Conservation (phyloP, 2,329 filamentous ascomycete genomes). For the Tolypocladium sp. region DNA sequence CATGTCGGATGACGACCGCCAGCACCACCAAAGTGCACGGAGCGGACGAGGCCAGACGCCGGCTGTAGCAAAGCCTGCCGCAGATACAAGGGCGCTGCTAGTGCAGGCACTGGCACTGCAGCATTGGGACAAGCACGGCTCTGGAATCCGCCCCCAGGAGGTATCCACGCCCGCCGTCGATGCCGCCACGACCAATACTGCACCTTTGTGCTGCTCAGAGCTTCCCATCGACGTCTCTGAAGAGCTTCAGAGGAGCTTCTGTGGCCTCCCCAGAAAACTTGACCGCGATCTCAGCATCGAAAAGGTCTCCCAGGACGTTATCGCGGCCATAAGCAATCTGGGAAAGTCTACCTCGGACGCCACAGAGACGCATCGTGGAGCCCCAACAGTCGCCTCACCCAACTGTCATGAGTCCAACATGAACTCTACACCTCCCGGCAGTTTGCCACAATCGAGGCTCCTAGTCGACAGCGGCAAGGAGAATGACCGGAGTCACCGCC, state of each 20-base stretch:
- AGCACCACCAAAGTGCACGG: constrained; percentile 32
- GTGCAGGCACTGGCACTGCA: constrained; percentile 33
- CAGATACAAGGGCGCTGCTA: constrained; percentile 20
- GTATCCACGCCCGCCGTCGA: background rate
- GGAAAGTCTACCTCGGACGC: constrained; percentile 1
- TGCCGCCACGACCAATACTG: constrained; percentile 29
- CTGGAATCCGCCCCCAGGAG: background rate
- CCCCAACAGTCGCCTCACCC: constrained; percentile 4
- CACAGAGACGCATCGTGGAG: background rate
- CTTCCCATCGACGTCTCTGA: constrained; percentile 36
- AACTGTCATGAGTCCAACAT: constrained; percentile 4
- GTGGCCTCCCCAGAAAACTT: constrained; percentile 33
- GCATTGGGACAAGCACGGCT: constrained; percentile 38
- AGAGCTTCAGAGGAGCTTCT: constrained; percentile 40
- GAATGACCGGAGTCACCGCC: background rate
- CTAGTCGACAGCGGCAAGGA: background rate
- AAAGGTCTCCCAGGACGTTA: constrained; percentile 35
- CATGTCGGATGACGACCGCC: constrained; percentile 34
- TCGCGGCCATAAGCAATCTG: constrained; percentile 20
- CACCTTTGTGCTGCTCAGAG: constrained; percentile 38
- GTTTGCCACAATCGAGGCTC: background rate
- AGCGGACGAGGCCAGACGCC: constrained; percentile 10
- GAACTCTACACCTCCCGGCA: background rate
- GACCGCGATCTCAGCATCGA: constrained; percentile 31
- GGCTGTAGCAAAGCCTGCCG: constrained; percentile 20